These are phyloP conservation scores for Dipodascopsis uninucleata DNA, from an alignment of 805 yeast species.

Conservation along the genomic window DNA sequence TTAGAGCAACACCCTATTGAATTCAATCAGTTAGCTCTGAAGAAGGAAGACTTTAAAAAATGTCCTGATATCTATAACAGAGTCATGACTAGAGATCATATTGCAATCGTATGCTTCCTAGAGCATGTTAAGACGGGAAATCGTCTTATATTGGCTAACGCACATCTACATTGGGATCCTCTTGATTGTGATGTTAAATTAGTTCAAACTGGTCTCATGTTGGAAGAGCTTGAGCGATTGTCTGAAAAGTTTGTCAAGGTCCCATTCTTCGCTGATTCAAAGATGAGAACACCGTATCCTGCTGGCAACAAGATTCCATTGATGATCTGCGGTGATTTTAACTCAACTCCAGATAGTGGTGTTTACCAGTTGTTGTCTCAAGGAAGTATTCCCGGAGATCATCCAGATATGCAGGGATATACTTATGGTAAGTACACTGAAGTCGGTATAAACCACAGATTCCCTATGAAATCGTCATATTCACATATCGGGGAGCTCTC, in stretches of 20 bases:
- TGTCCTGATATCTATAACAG: slow-evolving; percentile 93
- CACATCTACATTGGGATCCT: slow-evolving; percentile 99
- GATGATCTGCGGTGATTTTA: slow-evolving; percentile 91
- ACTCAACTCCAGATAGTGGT: slow-evolving; percentile 81
- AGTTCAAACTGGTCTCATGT: slow-evolving; percentile 85
- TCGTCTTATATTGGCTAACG: slow-evolving; percentile 70
- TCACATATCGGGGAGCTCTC: slow-evolving; percentile 83
- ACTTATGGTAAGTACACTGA: slow-evolving; percentile 90
- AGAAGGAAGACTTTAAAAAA: slow-evolving; percentile 72
- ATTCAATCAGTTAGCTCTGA: slow-evolving; percentile 52
- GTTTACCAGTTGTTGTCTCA: slow-evolving; percentile 85
- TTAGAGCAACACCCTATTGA: slow-evolving; percentile 72
- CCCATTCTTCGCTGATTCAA: slow-evolving; percentile 34
- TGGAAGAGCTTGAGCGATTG: slow-evolving; percentile 78
- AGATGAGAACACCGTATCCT: slow-evolving; percentile 41
- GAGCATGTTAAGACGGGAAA: slow-evolving; percentile 72
- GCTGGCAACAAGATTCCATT: slow-evolving; percentile 60
- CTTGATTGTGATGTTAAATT: slow-evolving; percentile 93
- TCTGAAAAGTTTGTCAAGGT: slow-evolving; percentile 45
- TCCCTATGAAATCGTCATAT: slow-evolving; percentile 82
- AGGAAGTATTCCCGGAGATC: slow-evolving; percentile 65
- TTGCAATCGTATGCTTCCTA: slow-evolving; percentile 73
- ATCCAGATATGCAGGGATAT: slow-evolving; percentile 76
- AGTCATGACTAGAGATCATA: slow-evolving; percentile 91
- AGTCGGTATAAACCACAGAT: slow-evolving; percentile 77